These are phyloP conservation scores for Globisporangium sylvaticum DNA, from an alignment of 352 stramenopile species.

Conservation along the genomic window DNA sequence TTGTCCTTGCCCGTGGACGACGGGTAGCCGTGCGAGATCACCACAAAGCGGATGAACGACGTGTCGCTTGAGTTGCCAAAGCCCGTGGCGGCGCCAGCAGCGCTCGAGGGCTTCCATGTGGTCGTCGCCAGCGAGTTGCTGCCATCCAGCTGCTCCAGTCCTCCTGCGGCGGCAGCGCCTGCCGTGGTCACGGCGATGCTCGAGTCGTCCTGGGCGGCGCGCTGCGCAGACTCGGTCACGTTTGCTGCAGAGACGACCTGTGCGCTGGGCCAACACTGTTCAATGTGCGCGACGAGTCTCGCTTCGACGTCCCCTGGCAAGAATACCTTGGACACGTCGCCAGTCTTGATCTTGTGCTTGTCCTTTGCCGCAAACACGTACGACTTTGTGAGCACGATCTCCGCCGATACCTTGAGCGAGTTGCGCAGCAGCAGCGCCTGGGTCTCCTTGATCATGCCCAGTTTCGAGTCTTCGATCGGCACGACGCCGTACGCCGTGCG, in stretches of 20 bases:
- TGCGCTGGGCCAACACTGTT: conserved; percentile 70
- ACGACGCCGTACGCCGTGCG: conserved; percentile 83
- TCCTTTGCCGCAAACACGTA: conserved; percentile 69
- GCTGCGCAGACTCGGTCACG: conserved; percentile 55
- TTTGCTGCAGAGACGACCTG: conserved; percentile 61
- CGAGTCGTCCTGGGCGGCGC: conserved; percentile 30
- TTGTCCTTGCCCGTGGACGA: conserved; percentile 76
- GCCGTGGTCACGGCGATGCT: conserved; percentile 57
- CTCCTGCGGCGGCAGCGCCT: conserved; percentile 33
- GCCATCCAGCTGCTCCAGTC: conserved; percentile 48
- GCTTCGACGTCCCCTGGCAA: conserved; percentile 52
- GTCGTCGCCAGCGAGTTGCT: conserved; percentile 46
- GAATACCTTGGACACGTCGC: conserved; percentile 60
- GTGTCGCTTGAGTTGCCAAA: conserved; percentile 15
- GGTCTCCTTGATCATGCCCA: conserved; percentile 86
- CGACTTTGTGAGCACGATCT: conserved; percentile 64
- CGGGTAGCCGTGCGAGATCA: conserved; percentile 64
- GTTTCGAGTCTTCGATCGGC: conserved; percentile 79
- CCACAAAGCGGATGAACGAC: conserved; percentile 70
- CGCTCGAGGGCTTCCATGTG: conserved; percentile 25
- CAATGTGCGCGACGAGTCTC: conserved; percentile 48
- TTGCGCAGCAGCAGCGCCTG: conserved; percentile 66
- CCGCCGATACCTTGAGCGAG: conserved; percentile 74
- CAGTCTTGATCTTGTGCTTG: conserved; percentile 33
- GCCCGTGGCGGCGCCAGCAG: conserved; percentile 1